Base-by-base conservation (phyloP, 768 basidiomycete species). In the Kwoniella shandongensis region DNA sequence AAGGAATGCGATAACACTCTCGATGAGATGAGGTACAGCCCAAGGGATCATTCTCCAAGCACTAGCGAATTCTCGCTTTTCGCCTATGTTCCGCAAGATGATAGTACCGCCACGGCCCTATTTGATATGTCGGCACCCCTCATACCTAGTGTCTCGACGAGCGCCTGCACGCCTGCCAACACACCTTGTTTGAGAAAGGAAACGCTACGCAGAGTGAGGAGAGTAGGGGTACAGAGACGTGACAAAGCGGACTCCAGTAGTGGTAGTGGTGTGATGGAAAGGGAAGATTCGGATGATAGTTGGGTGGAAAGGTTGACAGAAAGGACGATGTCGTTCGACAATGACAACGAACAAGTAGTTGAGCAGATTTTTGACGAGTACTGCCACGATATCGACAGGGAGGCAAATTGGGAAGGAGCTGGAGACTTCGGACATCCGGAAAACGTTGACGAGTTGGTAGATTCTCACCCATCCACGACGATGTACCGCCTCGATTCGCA, bases 111-210 rank as follows among this genome's bases (percentile, higher is more conserved):
- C 23, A 54, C 61, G 45, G 60, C 61, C 7, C 44, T 66, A 11
- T 70, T 65, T 61, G 65, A 59, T 48, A 62, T 63, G 63, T 54
- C 57, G 15, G 57, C 61, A 35, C 66, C 61, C 2, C 49, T 70
- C 27, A 40, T 67, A 23, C 59, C 56, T 11, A 53, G 63, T 20
- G 40, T 27, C 15, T 48, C 56, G 15, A 51, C 42, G 2, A 44
- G 32, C 38, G 62, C 58, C 18, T 44, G 35, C 20, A 66, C 63
- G 7, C 63, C 63, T n/a, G 44, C 23, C 39, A 60, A 63, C 44
- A 62, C 65, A 12, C 66, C 66, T n/a, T 38, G 40, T 20, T 27
- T 67, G 36, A 46, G 39, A 13, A 44, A 42, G 2, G 63, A 60
- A 12, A 59, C 60, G 4, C 50, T 65, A 25, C 44, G 55, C 18